Evolutionary conservation across 768 basidiomycete species (phyloP).

Genomic region (Trichaptum fuscoviolaceum): DNA sequence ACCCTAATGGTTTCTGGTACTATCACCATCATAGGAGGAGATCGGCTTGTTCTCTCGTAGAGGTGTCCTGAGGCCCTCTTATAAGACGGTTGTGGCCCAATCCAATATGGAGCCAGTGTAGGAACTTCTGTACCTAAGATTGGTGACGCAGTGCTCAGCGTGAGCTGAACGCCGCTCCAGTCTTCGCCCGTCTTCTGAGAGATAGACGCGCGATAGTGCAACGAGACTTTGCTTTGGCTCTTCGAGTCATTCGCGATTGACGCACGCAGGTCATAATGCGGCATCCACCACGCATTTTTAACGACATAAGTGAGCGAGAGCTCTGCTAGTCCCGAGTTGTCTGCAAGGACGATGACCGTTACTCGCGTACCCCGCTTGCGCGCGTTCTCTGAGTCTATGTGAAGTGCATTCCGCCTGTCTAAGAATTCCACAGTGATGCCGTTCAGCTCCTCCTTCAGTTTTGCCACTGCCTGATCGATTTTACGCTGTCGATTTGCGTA

Average conservation of each 20-base stretch:
- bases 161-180: conserved; percentile 46
- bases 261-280: conserved; percentile 56
- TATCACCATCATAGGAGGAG: too few relatives aligned
- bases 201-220: conserved; percentile 53
- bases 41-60: too few relatives aligned
- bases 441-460: conserved; percentile 37
- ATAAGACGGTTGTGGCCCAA: neutral
- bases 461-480: conserved; percentile 29
- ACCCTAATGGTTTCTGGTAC: too few relatives aligned
- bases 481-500: conserved; percentile 35
- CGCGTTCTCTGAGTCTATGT: neutral
- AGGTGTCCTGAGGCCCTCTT: too few relatives aligned
- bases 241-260: conserved; percentile 36
- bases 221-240: conserved; percentile 36
- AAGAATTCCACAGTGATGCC: conserved; percentile 24
- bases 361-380: conserved; percentile 25
- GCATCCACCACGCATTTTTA: conserved; percentile 42
- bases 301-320: conserved; percentile 57
- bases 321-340: conserved; percentile 30
- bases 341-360: conserved; percentile 38
- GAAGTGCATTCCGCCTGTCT: conserved; percentile 29
- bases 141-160: conserved; percentile 43
- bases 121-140: conserved; percentile 7
- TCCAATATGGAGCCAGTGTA: neutral
- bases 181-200: conserved; percentile 56